Base-by-base conservation (phyloP, 257 asterid species). In the Fraxinus anomala region DNA sequence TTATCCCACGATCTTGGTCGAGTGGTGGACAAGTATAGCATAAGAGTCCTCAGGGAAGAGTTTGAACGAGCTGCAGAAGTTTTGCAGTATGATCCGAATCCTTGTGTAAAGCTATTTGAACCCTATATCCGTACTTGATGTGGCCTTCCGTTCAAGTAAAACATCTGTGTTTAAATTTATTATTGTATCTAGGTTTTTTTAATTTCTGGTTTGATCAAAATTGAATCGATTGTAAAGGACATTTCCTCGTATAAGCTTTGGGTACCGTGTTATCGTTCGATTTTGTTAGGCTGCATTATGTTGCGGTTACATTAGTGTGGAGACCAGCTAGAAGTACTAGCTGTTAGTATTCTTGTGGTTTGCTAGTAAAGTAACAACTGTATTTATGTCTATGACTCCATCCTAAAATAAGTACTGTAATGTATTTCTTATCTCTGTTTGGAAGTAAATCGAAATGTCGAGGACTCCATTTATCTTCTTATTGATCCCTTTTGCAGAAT, bases 21-120 rank as follows among this genome's bases (percentile, higher is more conserved):
- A 81, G 98, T 95, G 76, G 99, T 95, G 13, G 99, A 95, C 87
- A 93, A 86, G 87, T 80, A 31, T 40, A 92, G 97, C 86, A 90
- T 95, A 26, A 86, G 88, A 91, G 99, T 95, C 73, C 77, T 95
- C 47, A 90, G 97, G 7, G 97, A 95, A 84, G 99, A 95, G 86
- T 95, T 95, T 68, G 98, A 93, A 87, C 96, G 99, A 0, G 98
- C 97, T 17, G 99, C 99, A 23, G 89, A 90, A 79, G 88, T 95
- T 73, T 86, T 93, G 91, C 99, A 91, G 61, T 73, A 81, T 51
- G 91, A 89, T 31, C 88, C 89, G 2, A 87, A 93, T 66, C 99
- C 98, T 14, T 87, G 91, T 73, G 89, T 44, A 49, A 86, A 82
- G 23, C 84, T 95, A 79, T 93, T 95, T 34, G 91, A 92, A 66